phyloP scores from a whole-genome alignment of 108 stramenopile genomes.

The Skeletonema potamos region DNA sequence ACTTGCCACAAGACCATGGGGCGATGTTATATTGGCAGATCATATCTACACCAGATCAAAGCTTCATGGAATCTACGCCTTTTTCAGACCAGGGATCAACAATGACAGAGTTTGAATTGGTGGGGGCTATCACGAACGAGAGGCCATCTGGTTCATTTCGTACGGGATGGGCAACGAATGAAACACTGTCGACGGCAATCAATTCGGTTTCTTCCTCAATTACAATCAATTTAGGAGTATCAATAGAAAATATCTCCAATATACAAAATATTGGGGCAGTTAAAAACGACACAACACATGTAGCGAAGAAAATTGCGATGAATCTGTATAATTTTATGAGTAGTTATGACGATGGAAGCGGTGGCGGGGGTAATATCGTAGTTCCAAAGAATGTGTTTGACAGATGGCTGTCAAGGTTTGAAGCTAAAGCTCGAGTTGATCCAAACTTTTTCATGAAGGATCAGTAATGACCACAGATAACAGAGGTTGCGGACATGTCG shows the following conservation, averaged over 20 bases:
- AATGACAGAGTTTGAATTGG: conserved; percentile 73
- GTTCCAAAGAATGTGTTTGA: conserved; percentile 88
- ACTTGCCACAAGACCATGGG: conserved; percentile 66
- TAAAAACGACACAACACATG: conserved; percentile 55
- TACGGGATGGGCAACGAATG: conserved; percentile 77
- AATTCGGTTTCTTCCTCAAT: conserved; percentile 30
- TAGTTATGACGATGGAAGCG: conserved; percentile 64
- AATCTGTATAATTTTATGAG: conserved; percentile 83
- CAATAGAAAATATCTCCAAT: conserved; percentile 68
- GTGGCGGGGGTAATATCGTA: conserved; percentile 54
- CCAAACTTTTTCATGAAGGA: conserved; percentile 82
- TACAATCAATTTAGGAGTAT: conserved; percentile 69
- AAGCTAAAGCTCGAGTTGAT: conserved; percentile 62
- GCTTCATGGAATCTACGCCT: conserved; percentile 14
- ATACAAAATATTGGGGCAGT: conserved; percentile 58
- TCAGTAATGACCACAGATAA: background rate
- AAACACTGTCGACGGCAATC: conserved; percentile 43
- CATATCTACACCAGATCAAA: conserved; percentile 19
- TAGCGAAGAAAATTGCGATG: conserved; percentile 83
- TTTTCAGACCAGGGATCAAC: conserved; percentile 15
- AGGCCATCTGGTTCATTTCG: conserved; percentile 75
- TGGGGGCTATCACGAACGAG: conserved; percentile 63
- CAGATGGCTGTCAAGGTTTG: conserved; percentile 82
- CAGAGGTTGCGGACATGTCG: no score
- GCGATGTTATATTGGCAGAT: conserved; percentile 79